Evolutionary conservation across 192 early-diverging fungal species (phyloP).

Genomic region (Coemansia nantahalensis): DNA sequence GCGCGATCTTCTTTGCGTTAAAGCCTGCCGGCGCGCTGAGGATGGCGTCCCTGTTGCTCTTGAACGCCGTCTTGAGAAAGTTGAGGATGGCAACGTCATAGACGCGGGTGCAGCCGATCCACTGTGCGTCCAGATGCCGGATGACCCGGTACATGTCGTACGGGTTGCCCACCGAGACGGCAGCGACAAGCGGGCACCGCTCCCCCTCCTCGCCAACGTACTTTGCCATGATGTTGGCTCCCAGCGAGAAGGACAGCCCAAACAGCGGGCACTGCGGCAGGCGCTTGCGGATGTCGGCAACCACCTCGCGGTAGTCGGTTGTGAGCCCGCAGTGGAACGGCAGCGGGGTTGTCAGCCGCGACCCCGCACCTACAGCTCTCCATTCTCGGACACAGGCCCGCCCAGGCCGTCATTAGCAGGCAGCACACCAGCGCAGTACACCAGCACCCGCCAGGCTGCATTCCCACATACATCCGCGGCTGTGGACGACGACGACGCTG

Average conservation of each 20-base stretch:
- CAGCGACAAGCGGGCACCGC: slow-evolving; percentile 70
- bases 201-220: slow-evolving; percentile 81
- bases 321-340: slow-evolving; percentile 83
- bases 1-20: slow-evolving; percentile 52
- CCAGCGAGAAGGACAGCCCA: slow-evolving; percentile 87
- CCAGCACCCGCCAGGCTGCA: background rate
- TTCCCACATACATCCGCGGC: slow-evolving; percentile 71
- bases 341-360: slow-evolving; percentile 69
- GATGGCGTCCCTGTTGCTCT: slow-evolving; percentile 46
- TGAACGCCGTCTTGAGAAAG: slow-evolving; percentile 52
- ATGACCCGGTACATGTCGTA: slow-evolving; percentile 71
- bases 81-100: slow-evolving; percentile 57
- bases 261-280: slow-evolving; percentile 66
- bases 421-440: background rate
- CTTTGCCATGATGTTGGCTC: slow-evolving; percentile 92
- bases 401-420: slow-evolving; percentile 1
- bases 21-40: slow-evolving; percentile 41
- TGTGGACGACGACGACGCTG: slow-evolving; percentile 81
- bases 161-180: slow-evolving; percentile 81
- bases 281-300: slow-evolving; percentile 42
- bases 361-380: slow-evolving; percentile 56
- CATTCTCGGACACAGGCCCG: too few relatives aligned
- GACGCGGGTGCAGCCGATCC: slow-evolving; percentile 57
- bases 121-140: slow-evolving; percentile 52
- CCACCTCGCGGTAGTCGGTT: slow-evolving; percentile 62